These are phyloP conservation scores for Cardamine chenopodiifolia DNA, from an alignment of 345 rosid species.

Conservation along the genomic window DNA sequence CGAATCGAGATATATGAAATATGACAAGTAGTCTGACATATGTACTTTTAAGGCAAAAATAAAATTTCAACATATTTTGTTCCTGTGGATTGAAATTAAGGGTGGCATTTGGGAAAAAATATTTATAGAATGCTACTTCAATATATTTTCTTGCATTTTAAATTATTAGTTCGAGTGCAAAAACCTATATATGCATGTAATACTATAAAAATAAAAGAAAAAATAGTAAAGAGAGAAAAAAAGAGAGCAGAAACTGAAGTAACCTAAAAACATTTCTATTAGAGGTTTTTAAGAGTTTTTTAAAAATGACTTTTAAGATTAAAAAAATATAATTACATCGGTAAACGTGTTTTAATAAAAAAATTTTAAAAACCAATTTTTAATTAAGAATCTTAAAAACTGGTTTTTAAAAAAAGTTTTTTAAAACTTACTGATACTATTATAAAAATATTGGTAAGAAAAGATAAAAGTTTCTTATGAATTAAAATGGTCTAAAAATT, in stretches of 20 bases:
- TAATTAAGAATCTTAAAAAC: too few relatives aligned
- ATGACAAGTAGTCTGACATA: conserved; percentile 29
- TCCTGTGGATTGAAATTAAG: neutral
- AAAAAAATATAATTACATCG: too few relatives aligned
- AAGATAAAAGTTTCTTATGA: too few relatives aligned
- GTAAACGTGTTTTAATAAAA: too few relatives aligned
- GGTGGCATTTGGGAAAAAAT: neutral
- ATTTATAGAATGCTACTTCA: neutral
- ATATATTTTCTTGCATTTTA: neutral
- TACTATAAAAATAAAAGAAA: neutral
- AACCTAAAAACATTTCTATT: too few relatives aligned
- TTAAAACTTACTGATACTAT: too few relatives aligned
- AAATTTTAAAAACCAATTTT: too few relatives aligned
- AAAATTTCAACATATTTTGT: neutral
- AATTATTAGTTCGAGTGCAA: neutral
- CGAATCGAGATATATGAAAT: conserved; percentile 1
- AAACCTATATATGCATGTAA: neutral
- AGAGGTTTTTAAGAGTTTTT: too few relatives aligned
- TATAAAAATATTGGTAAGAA: too few relatives aligned
- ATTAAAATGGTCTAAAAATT: too few relatives aligned
- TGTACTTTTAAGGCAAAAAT: neutral
- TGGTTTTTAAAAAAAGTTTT: too few relatives aligned
- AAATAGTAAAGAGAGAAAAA: neutral
- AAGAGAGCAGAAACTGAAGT: conserved; percentile 40
- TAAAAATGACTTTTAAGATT: too few relatives aligned